These are phyloP conservation scores for Inosperma sp. DNA, from an alignment of 768 basidiomycete genomes.

Conservation along the genomic window DNA sequence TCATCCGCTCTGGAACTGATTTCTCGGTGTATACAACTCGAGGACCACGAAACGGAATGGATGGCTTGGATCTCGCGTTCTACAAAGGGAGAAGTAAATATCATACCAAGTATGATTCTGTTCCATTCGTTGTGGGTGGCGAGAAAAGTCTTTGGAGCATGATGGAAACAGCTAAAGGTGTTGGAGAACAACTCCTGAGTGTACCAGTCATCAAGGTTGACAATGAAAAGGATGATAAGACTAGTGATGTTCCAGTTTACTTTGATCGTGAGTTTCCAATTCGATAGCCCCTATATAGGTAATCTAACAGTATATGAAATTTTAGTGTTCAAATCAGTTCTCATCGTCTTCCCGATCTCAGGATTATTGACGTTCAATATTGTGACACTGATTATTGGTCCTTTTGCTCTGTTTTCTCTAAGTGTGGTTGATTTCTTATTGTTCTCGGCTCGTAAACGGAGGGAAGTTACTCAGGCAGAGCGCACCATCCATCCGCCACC, in stretches of 20 bases:
- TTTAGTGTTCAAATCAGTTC: slow-evolving; percentile 53
- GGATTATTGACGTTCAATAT: slow-evolving; percentile 54
- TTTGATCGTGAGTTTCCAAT: slow-evolving; percentile 58
- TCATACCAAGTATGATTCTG: slow-evolving; percentile 69
- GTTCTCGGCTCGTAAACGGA: background rate
- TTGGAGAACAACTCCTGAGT: slow-evolving; percentile 48
- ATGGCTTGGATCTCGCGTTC: slow-evolving; percentile 76
- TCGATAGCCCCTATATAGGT: background rate
- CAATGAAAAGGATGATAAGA: slow-evolving; percentile 19
- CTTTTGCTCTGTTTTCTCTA: slow-evolving; percentile 47
- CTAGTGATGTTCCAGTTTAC: slow-evolving; percentile 55
- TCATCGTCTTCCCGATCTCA: slow-evolving; percentile 53
- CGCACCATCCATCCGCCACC: too few species aligned
- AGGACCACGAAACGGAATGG: slow-evolving; percentile 39
- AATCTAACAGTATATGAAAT: slow-evolving; percentile 5
- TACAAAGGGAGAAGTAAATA: slow-evolving; percentile 71
- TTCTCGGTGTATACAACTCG: slow-evolving; percentile 57
- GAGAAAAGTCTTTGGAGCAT: slow-evolving; percentile 65
- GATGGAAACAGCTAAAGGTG: slow-evolving; percentile 61
- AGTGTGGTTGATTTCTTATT: slow-evolving; percentile 23
- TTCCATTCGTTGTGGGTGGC: slow-evolving; percentile 53
- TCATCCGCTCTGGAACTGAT: slow-evolving; percentile 69
- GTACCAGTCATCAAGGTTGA: slow-evolving; percentile 9
- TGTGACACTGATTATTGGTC: slow-evolving; percentile 57
- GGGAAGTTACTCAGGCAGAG: too few species aligned